Evolutionary conservation across 2,329 filamentous ascomycete genomes (phyloP).

Genomic region (Diaporthe helianthi): DNA sequence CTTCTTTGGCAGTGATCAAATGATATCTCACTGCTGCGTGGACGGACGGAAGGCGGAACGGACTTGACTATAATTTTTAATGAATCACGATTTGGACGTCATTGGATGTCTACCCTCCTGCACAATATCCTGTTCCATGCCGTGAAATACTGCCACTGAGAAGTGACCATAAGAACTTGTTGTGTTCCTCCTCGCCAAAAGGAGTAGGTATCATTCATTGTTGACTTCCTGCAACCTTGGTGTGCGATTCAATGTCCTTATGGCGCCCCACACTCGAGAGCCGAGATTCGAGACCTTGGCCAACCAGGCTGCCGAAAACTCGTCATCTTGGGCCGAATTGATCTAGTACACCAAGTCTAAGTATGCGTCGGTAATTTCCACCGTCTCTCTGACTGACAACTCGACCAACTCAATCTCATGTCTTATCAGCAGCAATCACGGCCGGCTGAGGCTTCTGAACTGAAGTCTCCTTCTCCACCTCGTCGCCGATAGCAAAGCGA

Average conservation of each 20-base stretch:
- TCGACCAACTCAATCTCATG: not conserved
- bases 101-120: not conserved
- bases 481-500: not conserved
- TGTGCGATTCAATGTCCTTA: no score
- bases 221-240: not conserved
- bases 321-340: not conserved
- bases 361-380: not conserved
- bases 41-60: not conserved
- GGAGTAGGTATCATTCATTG: no score
- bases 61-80: slow-evolving; percentile 16
- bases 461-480: not conserved
- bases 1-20: not conserved
- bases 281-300: not conserved
- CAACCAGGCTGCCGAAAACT: not conserved
- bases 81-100: slow-evolving; percentile 9
- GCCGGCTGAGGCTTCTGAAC: slow-evolving; percentile 16
- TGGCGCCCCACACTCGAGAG: no score
- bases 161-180: not conserved
- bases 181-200: not conserved
- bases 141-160: not conserved
- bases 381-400: not conserved
- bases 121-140: not conserved
- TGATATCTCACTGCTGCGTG: not conserved
- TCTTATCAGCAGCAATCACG: not conserved
- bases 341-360: not conserved